Evolutionary conservation across 495 filamentous ascomycete species (phyloP), one percentile per base, ranked within the genome.

Genomic region (Echria macrotheca): DNA sequence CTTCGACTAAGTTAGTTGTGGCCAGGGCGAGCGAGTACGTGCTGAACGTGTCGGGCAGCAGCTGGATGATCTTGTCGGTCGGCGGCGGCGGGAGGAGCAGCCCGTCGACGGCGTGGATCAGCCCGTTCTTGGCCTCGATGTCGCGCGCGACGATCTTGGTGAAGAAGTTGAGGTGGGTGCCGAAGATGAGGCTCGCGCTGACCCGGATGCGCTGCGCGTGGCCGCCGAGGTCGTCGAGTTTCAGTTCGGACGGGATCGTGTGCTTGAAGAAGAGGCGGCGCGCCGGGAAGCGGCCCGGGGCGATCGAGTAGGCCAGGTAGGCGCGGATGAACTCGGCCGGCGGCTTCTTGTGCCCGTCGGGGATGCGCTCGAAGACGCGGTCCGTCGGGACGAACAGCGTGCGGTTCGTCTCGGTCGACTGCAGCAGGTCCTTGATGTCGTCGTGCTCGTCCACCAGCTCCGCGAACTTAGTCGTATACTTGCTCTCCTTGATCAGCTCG

Each of bases 301-400:
- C 69, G 54, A 89, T 64, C 59, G 95, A 89, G 66, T 95, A 95
- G 11, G 72, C 44, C 8, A 93, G 65, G 23, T 89, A 49, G 26
- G 74, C 69, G 60, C 82, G 77, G 50, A 93, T 55, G 44, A 84
- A 64, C 56, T 86, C 81, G 56, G 82, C 80, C 3, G 78, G 74
- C 0, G 45, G 53, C 15, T 50, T 21, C 45, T 80, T 75, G 53
- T 63, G 26, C 7, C 50, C 29, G 5, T 81, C 52, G 0, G 78
- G 82, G 50, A 89, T 73, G 63, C 80, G 81, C 41, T 83, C 76
- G 47, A 93, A 86, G 21, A 86, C 88, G 26, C 67, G 65, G 64
- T 95, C 82, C 3, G 79, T 82, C 2, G 89, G 88, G 17, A 86
- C 84, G 55, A 96, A 93, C 51, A 90, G 62, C 3, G 90, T 95